These are phyloP conservation scores for Cicer arietinum DNA, from an alignment of 306 rosid genomes.

Conservation along the genomic window DNA sequence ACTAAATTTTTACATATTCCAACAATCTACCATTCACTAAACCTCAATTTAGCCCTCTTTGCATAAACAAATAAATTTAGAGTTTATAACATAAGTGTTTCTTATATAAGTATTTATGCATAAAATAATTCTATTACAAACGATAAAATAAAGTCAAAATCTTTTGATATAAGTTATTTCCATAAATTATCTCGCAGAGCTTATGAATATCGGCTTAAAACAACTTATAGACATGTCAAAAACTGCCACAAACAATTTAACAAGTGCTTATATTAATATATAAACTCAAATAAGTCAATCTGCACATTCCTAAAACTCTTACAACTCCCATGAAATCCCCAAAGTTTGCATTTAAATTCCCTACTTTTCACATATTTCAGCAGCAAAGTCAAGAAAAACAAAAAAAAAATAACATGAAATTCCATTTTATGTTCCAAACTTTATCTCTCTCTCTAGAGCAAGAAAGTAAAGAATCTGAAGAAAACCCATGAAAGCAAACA, in stretches of 20 bases:
- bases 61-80: no score
- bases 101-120: no score
- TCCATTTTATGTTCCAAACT: slow-evolving; percentile 26
- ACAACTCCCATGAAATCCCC: not conserved
- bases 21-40: not conserved
- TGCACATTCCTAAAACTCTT: not conserved
- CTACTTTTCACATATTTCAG: slow-evolving; percentile 22
- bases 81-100: no score
- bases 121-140: no score
- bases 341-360: slow-evolving; percentile 9
- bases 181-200: no score
- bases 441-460: not conserved
- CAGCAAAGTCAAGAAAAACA: not conserved
- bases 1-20: not conserved
- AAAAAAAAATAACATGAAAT: not conserved
- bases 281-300: no score
- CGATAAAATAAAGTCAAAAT: no score
- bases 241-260: no score
- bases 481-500: slow-evolving; percentile 6
- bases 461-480: slow-evolving; percentile 12
- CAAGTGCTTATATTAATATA: no score
- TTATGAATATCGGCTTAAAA: no score
- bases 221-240: no score
- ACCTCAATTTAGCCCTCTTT: not conserved
- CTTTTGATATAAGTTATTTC: no score